Percentiles rank a stretch among this genome's conserved stretches.
These are phyloP conservation scores for Arabidopsis arenosa DNA, from an alignment of 345 rosid genomes.

Conservation along the genomic window DNA sequence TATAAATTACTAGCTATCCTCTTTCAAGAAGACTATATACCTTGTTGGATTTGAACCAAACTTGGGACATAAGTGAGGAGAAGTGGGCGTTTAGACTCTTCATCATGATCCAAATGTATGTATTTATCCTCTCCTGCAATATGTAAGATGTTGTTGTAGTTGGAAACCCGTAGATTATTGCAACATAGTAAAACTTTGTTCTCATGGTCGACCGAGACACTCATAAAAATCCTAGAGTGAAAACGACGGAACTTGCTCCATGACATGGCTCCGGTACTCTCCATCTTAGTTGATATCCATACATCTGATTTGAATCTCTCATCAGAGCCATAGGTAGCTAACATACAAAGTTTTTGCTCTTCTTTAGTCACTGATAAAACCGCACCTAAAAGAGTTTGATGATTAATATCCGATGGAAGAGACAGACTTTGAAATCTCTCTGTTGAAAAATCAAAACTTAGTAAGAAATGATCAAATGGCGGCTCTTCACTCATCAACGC, in stretches of 20 bases:
- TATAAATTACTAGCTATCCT: too few species aligned
- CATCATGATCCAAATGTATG: conserved; percentile 1
- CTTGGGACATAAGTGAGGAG: conserved; percentile 2
- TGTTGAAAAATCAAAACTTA: conserved; percentile 4
- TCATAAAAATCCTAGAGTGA: neutral
- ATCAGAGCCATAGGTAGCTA: neutral
- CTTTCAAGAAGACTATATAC: too few species aligned
- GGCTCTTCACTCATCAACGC: neutral
- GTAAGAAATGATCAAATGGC: too few species aligned
- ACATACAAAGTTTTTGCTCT: conserved; percentile 10
- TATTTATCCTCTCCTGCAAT: conserved; percentile 1
- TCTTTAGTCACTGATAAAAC: neutral
- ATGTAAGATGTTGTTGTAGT: neutral
- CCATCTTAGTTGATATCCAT: neutral
- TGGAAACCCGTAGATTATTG: too few species aligned
- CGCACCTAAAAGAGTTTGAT: neutral
- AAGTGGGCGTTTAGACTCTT: neutral
- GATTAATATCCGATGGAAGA: neutral
- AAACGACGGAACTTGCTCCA: neutral
- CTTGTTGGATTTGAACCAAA: neutral
- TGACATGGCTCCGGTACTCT: neutral
- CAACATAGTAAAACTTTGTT: neutral
- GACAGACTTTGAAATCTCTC: neutral
- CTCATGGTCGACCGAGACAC: neutral
- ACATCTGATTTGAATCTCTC: neutral